Conservation (phyloP, 2,329 filamentous ascomycete species). For the Cladophialophora chaetospira region DNA sequence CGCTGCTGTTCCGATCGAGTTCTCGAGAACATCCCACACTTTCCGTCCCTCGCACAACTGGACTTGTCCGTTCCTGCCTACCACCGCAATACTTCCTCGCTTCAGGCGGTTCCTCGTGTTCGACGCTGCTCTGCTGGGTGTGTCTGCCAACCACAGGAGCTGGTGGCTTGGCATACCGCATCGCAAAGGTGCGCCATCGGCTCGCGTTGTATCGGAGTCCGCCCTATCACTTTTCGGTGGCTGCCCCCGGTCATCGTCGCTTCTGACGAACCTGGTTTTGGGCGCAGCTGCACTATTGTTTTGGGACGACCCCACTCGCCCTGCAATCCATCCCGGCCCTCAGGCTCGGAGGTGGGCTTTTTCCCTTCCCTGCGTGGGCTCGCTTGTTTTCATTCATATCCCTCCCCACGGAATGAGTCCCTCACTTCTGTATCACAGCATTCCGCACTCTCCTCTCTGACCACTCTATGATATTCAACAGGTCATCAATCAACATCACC, state of each 20-base stretch:
- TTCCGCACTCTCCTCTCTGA: conserved; percentile 33
- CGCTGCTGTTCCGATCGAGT: neutral
- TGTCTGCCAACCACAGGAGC: neutral
- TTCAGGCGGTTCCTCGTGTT: conserved; percentile 2
- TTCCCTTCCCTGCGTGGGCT: too few species aligned
- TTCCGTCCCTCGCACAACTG: neutral
- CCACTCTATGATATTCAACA: conserved; percentile 16
- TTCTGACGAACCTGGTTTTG: neutral
- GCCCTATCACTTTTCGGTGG: conserved; percentile 5
- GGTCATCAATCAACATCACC: conserved; percentile 23
- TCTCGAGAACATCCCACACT: conserved; percentile 9
- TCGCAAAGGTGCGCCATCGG: neutral
- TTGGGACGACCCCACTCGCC: conserved; percentile 3
- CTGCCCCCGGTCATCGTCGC: neutral
- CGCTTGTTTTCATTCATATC: conserved; percentile 25
- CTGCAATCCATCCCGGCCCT: conserved; percentile 5
- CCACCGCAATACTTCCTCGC: neutral
- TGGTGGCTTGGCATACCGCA: neutral
- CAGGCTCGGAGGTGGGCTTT: neutral
- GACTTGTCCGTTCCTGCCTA: neutral
- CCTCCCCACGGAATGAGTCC: conserved; percentile 31
- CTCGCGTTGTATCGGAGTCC: conserved; percentile 19
- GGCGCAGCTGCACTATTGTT: conserved; percentile 13
- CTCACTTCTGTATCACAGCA: conserved; percentile 20
- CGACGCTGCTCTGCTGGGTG: neutral